These are phyloP conservation scores for Erodium chrysanthum DNA, from an alignment of 441 rosid genomes.

Conservation along the genomic window DNA sequence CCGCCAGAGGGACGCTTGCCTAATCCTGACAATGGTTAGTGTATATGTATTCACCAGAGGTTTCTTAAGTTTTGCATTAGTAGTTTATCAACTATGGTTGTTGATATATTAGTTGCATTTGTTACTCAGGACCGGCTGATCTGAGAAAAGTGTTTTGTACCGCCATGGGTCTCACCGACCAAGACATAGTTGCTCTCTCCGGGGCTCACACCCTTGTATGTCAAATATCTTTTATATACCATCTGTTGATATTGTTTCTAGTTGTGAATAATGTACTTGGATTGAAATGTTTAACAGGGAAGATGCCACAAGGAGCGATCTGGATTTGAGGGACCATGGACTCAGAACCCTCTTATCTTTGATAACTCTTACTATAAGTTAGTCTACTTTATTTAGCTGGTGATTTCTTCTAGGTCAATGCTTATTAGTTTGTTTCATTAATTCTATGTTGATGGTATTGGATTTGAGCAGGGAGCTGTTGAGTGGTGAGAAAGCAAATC, in stretches of 20 bases:
- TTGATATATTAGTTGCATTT: neutral
- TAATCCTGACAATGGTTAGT: constrained; percentile 70
- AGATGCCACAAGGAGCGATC: constrained; percentile 91
- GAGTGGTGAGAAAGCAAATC: constrained; percentile 76
- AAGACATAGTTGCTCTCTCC: constrained; percentile 81
- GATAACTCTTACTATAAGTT: constrained; percentile 83
- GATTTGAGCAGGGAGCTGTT: constrained; percentile 52
- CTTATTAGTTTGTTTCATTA: neutral
- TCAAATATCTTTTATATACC: neutral
- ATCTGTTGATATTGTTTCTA: too few relatives aligned
- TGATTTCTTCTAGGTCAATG: neutral
- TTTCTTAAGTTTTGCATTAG: neutral
- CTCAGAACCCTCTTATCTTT: constrained; percentile 70
- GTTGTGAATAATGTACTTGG: too few relatives aligned
- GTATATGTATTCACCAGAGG: neutral
- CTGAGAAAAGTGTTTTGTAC: constrained; percentile 52
- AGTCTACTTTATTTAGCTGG: constrained; percentile 18
- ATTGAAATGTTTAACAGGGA: constrained; percentile 37
- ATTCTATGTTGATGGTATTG: too few relatives aligned
- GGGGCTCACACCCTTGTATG: constrained; percentile 93
- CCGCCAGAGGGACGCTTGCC: constrained; percentile 96
- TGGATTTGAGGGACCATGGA: constrained; percentile 95
- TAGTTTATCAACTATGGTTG: neutral
- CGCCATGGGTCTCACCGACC: constrained; percentile 80
- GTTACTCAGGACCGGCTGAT: constrained; percentile 46